Evolutionary conservation across 495 filamentous ascomycete genomes (phyloP).

Genomic region (Amniculicola lignicola): DNA sequence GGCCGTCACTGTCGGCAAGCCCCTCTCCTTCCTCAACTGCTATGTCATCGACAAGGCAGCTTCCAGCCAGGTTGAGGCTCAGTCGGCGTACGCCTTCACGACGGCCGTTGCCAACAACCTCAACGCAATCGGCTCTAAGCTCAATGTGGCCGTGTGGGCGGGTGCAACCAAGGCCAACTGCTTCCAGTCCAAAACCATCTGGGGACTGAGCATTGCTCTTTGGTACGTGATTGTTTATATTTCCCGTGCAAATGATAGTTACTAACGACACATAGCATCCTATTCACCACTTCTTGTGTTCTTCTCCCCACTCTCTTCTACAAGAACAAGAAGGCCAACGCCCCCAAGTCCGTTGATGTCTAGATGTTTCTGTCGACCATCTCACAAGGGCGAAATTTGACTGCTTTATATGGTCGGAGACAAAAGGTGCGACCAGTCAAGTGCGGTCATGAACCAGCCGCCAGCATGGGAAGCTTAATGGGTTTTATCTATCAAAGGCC

Average conservation of each 20-base stretch:
- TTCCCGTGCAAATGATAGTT: too few species aligned
- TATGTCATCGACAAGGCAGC: constrained; percentile 39
- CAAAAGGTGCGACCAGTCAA: constrained; percentile 24
- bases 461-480: too few species aligned
- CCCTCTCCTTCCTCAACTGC: constrained; percentile 76
- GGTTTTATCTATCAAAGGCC: constrained; percentile 4
- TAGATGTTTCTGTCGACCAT: too few species aligned
- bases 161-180: constrained; percentile 68
- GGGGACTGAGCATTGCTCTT: constrained; percentile 81
- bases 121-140: constrained; percentile 40
- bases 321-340: constrained; percentile 43
- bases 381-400: too few species aligned
- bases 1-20: constrained; percentile 71
- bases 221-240: constrained; percentile 51
- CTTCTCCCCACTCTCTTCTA: constrained; percentile 43
- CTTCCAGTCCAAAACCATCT: constrained; percentile 81
- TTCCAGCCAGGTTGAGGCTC: constrained; percentile 33
- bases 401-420: too few species aligned
- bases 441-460: constrained; percentile 18
- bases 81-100: constrained; percentile 43
- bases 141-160: constrained; percentile 61
- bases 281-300: constrained; percentile 39
- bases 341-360: constrained; percentile 33
- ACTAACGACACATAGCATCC: constrained; percentile 34
- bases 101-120: constrained; percentile 41